Conservation (phyloP, 768 basidiomycete genomes). For the Leccinum incarnatum region DNA sequence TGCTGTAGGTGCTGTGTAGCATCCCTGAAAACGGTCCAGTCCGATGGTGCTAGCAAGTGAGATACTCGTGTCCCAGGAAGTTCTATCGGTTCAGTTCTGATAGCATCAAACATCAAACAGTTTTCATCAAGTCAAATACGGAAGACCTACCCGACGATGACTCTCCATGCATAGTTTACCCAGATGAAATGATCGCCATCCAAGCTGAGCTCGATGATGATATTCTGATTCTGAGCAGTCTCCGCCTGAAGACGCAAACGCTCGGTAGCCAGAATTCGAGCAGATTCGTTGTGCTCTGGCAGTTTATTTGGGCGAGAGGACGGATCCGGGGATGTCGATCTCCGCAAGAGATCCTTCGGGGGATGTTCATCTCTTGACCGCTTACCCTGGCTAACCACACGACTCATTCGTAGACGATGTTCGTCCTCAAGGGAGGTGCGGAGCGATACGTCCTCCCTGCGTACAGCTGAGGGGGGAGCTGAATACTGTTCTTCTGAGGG, state of each 20-base stretch:
- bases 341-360: slow-evolving; percentile 44
- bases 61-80: slow-evolving; percentile 80
- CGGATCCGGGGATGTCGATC: slow-evolving; percentile 37
- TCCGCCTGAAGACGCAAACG: slow-evolving; percentile 88
- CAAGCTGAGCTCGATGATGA: slow-evolving; percentile 90
- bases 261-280: slow-evolving; percentile 83
- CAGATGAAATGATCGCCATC: slow-evolving; percentile 95
- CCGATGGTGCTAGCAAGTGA: slow-evolving; percentile 70
- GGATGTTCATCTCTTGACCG: slow-evolving; percentile 58
- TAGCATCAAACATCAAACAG: slow-evolving; percentile 14
- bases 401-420: slow-evolving; percentile 44
- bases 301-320: slow-evolving; percentile 43
- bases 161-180: slow-evolving; percentile 94
- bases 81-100: slow-evolving; percentile 79
- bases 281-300: slow-evolving; percentile 67
- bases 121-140: neutral
- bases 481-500: slow-evolving; percentile 62
- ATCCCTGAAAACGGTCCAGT: slow-evolving; percentile 81
- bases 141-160: slow-evolving; percentile 77
- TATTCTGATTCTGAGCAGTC: slow-evolving; percentile 92
- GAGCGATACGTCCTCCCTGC: slow-evolving; percentile 35
- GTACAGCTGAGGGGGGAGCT: slow-evolving; percentile 40
- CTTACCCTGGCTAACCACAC: slow-evolving; percentile 49
- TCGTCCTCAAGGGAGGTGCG: slow-evolving; percentile 35
- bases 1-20: slow-evolving; percentile 82